These are phyloP conservation scores for Tricholoma matsutake DNA, from an alignment of 768 basidiomycete genomes.

Conservation along the genomic window DNA sequence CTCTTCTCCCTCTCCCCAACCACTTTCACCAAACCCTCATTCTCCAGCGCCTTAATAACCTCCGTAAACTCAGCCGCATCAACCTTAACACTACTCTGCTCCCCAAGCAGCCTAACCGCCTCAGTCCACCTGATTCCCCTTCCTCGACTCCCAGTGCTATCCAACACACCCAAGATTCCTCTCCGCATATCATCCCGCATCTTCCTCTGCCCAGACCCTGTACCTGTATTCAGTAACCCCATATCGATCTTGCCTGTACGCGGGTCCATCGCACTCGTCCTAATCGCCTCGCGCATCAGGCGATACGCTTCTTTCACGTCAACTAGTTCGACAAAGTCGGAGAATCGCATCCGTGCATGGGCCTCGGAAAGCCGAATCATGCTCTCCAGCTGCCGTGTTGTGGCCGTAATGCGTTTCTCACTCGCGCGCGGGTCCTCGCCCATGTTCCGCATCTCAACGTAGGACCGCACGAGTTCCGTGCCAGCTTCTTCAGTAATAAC, in stretches of 20 bases:
- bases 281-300: constrained; percentile 96
- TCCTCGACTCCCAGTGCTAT: constrained; percentile 42
- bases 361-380: constrained; percentile 97
- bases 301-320: constrained; percentile 91
- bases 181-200: constrained; percentile 87
- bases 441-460: constrained; percentile 92
- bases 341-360: constrained; percentile 95
- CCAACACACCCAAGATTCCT: constrained; percentile 69
- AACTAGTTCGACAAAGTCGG: constrained; percentile 74
- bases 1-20: constrained; percentile 85
- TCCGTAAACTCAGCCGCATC: constrained; percentile 79
- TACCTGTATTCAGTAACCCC: constrained; percentile 92
- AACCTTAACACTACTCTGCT: constrained; percentile 82
- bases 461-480: constrained; percentile 79
- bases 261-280: constrained; percentile 93
- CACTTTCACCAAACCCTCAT: constrained; percentile 83
- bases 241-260: constrained; percentile 97
- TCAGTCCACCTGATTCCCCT: constrained; percentile 81
- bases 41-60: constrained; percentile 74
- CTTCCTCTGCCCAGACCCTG: constrained; percentile 81
- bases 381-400: constrained; percentile 94
- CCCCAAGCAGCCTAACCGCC: constrained; percentile 70
- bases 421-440: constrained; percentile 83
- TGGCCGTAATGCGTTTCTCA: constrained; percentile 96
- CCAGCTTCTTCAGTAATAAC: constrained; percentile 83